Base-by-base conservation (phyloP, 495 filamentous ascomycete species). In the Penicillium argentinense region DNA sequence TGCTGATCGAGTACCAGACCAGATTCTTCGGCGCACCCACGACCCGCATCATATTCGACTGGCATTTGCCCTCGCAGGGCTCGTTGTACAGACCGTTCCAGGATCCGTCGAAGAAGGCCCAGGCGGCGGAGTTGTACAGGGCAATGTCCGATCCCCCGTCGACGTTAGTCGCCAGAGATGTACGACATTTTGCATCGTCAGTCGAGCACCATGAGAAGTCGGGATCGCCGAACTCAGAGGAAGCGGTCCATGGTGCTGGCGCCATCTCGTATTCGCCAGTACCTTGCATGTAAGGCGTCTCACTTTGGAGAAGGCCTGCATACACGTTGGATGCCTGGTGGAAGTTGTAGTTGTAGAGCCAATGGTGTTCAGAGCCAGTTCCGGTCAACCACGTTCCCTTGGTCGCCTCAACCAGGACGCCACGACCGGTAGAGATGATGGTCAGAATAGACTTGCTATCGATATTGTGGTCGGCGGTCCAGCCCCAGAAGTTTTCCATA, bases 401-500 rank as follows among this genome's bases (percentile, higher is more conserved):
- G 36, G 62, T 74, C 1, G 72, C 59, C 57, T 80, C 74, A 22
- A 81, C 57, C 5, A 81, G 61, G 4, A 73, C 58, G 9, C 79
- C 78, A 4, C 78, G 70, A 12, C 73, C 78, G 1, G 71, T 74
- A 12, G 74, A 70, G 45, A 81, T 73, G 45, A 65, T 72, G 3
- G 60, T 67, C 9, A 63, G 38, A 5, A 53, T 18, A 0, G 57
- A 58, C 3, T 49, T 23, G 29, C 63, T 61, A 50, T 81, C 76
- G 0, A 82, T 67, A 39, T 70, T 66, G 46, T 81, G 79, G 55
- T 81, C 79, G 0, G 78, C 76, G n/a, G 75, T 79, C 80, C 79
- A 83, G 14, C 73, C 75, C 79, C 81, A 84, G 57, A 83, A 71
- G 48, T 79, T 77, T 45, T 84, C 81, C 36, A 83, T 65, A 42